Evolutionary conservation across 202 grass and related monocot species (phyloP).

Genomic region (Carex sylvatica): DNA sequence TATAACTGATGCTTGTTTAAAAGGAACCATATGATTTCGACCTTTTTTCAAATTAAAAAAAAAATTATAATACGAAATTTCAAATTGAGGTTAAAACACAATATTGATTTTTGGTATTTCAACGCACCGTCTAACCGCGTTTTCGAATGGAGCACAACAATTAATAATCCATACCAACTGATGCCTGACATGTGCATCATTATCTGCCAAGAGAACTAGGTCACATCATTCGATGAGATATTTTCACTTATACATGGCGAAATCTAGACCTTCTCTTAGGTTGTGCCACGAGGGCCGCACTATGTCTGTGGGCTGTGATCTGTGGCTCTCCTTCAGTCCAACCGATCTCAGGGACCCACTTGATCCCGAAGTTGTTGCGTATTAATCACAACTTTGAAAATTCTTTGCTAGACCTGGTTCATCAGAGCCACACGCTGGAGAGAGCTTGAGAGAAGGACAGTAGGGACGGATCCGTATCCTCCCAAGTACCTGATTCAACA

Average conservation of each 20-base stretch:
- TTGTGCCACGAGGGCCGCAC: neutral
- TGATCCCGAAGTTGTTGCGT: slow-evolving; percentile 2
- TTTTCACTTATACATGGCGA: neutral
- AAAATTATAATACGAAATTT: neutral
- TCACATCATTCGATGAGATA: neutral
- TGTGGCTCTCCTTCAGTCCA: too few relatives aligned
- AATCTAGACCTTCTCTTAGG: slow-evolving; percentile 8
- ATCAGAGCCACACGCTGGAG: neutral
- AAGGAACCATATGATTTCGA: too few relatives aligned
- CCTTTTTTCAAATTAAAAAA: neutral
- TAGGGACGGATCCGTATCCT: neutral
- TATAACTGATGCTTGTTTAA: neutral
- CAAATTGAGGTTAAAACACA: neutral
- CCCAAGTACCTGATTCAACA: too few relatives aligned
- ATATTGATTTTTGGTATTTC: neutral
- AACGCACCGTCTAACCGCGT: neutral
- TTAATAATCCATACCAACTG: neutral
- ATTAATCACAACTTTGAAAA: neutral
- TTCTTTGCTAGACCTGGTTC: neutral
- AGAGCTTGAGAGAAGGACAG: neutral
- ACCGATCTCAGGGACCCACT: neutral
- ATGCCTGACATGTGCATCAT: neutral
- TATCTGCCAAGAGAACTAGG: neutral
- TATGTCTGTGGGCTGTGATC: neutral
- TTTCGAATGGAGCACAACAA: neutral